Base-by-base conservation (phyloP, 371 early-diverging fungal species). In the Encephalitozoon intestinalis region DNA sequence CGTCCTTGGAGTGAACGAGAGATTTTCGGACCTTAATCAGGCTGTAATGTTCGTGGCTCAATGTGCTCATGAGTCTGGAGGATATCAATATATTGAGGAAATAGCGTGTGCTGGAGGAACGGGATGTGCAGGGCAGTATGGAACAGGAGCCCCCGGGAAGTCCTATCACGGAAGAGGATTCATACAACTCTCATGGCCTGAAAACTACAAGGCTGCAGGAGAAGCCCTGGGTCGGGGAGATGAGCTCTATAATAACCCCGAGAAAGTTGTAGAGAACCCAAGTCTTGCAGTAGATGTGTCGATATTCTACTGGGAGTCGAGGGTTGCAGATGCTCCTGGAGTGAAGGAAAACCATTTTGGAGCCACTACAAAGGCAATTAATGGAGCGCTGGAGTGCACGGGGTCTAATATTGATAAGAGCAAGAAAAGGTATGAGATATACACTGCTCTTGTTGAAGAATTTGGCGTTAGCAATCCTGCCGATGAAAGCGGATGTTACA, bases 151-250 rank as follows among this genome's bases (percentile, higher is more conserved):
- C 12, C 82, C 84, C 4, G 86, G 86, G 21, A 81, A 84, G 65
- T 66, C 75, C 23, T 86, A 84, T 44, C 76, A 79, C 65, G 86
- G 86, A 6, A 50, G 86, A 37, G 86, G 86, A 58, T 86, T 81
- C 66, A 86, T 86, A 12, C 86, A 86, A 71, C 73, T 86, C 2
- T 58, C 80, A 26, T 86, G 86, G 86, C 77, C 83, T 43, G 82
- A 51, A 18, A 86, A 86, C 70, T 86, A 86, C 66, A 75, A 82
- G 67, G 81, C 54, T 31, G 86, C 86, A 28, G 53, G 73, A 53
- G 69, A 81, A 40, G 79, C 67, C 18, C 50, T 86, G 9, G 82
- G 81, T 4, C 49, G 78, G 43, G 81, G 80, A 49, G 79, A 80
- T n/a, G 64, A 76, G 51, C 53, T 86, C 1, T 76, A 64, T 63